Evolutionary conservation across 495 filamentous ascomycete genomes (phyloP).

Genomic region (Podospora fimiseda): DNA sequence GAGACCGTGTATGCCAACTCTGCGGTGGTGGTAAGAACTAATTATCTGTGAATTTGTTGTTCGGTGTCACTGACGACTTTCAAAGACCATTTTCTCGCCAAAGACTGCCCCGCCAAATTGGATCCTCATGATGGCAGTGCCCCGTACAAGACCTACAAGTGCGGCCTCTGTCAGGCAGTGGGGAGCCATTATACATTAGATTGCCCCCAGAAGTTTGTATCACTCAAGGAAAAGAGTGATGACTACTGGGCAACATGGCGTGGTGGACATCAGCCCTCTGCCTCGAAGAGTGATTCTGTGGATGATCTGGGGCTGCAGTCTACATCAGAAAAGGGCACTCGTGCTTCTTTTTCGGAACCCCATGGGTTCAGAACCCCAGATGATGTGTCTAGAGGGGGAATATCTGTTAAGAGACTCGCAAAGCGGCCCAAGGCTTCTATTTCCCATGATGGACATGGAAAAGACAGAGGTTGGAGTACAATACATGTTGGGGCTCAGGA

Average conservation of each 20-base stretch:
- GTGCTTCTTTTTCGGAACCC: no score
- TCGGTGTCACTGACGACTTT: background rate
- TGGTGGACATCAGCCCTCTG: background rate
- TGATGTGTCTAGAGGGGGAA: no score
- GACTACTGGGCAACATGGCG: no score
- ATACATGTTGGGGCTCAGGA: background rate
- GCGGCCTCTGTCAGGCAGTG: conserved; percentile 24
- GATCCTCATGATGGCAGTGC: conserved; percentile 29
- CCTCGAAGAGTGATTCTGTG: background rate
- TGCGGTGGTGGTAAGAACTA: conserved; percentile 20
- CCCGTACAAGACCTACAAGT: conserved; percentile 27
- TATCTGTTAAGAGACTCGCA: no score
- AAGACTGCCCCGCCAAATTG: conserved; percentile 36
- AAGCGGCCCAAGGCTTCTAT: no score
- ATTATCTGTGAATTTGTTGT: background rate
- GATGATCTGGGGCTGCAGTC: no score
- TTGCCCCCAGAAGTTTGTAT: background rate
- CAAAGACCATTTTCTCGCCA: conserved; percentile 32
- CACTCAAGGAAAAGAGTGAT: background rate
- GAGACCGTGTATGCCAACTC: conserved; percentile 23
- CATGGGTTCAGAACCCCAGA: no score
- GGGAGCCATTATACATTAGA: conserved; percentile 23
- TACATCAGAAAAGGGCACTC: no score
- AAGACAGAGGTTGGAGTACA: background rate
- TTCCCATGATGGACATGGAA: background rate